Base-by-base conservation (phyloP, 495 filamentous ascomycete species). In the Melanomma pulvis-pyrius region DNA sequence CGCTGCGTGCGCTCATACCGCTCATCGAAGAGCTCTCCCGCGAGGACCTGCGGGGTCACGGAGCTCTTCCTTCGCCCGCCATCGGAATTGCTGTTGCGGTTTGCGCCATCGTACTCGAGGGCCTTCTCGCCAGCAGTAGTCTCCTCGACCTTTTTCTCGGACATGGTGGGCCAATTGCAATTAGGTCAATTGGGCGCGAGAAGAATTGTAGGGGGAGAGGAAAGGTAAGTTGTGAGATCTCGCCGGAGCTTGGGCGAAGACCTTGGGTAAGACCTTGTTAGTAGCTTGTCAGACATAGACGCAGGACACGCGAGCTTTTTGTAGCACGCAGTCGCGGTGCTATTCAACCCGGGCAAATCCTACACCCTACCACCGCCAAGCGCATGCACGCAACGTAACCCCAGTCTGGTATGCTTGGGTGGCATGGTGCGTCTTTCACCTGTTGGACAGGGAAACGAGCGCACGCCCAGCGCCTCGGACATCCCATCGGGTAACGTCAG, bases 1-100 rank as follows among this genome's bases (percentile, higher is more conserved):
- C 71, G 60, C 48, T 74, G 53, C 32, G 71, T 73, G 2, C 22
- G 24, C 46, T 70, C 67, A 55, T 54, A 71, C 7, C 71, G 71
- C 6, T 61, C 52, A 39, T 73, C 71, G 44, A 68, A 73, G 25
- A 73, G 39, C 30, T 73, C 71, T 24, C 64, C 59, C 8, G 28
- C 46, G 12, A 73, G 59, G 24, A 69, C 19, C 29, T 68, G 59
- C 3, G 67, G 63, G 22, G 51, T 51, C 26, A 51, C 68, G 36
- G 59, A 65, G 59, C 71, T 59, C 53, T 67, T 65, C 47, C 71
- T 59, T 1, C 59, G 51, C 2, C 26, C 39, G 17, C 39, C 17
- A n/a, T 44, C 8, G 39, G 39, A 44, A 44, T 15, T 15, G 39
- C 39, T 44, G 5, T 17, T 15, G 39, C 39, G 9, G 5, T 17